Percentiles rank a stretch among this genome's conserved stretches.
These are phyloP conservation scores for Neopestalotiopsis sp. DNA, from an alignment of 2,329 filamentous ascomycete genomes.

Conservation along the genomic window DNA sequence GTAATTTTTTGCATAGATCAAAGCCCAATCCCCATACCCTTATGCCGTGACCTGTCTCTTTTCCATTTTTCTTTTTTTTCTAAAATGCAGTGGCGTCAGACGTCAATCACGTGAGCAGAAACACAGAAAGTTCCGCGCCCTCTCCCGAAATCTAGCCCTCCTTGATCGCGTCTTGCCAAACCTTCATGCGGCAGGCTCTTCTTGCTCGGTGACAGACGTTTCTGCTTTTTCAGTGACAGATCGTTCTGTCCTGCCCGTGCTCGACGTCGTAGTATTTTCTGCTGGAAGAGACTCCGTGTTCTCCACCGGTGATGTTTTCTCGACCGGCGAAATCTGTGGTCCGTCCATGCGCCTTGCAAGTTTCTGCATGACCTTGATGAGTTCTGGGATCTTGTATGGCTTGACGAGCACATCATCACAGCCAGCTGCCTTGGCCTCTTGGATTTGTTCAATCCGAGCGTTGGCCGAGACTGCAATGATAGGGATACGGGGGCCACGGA, in stretches of 20 bases:
- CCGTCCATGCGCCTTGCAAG: slow-evolving; percentile 7
- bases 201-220: not conserved
- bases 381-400: slow-evolving; percentile 68
- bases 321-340: not conserved
- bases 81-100: slow-evolving; percentile 7
- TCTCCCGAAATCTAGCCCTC: slow-evolving; percentile 2
- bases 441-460: slow-evolving; percentile 66
- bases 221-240: slow-evolving; percentile 3
- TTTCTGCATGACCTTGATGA: slow-evolving; percentile 37
- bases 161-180: slow-evolving; percentile 13
- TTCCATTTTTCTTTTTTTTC: not conserved
- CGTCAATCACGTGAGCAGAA: slow-evolving; percentile 4
- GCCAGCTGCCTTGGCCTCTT: slow-evolving; percentile 54
- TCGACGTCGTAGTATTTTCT: not conserved
- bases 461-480: slow-evolving; percentile 74
- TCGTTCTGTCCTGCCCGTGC: not conserved
- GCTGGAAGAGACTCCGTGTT: not conserved
- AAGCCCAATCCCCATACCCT: not conserved
- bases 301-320: not conserved
- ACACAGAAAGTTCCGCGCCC: not conserved
- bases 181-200: slow-evolving; percentile 5
- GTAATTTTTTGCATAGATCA: slow-evolving; percentile 7
- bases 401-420: slow-evolving; percentile 75
- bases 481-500: slow-evolving; percentile 59
- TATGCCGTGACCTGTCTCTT: not conserved